Conservation (phyloP, 2,329 filamentous ascomycete genomes). For the Sodiomyces alkalinus region DNA sequence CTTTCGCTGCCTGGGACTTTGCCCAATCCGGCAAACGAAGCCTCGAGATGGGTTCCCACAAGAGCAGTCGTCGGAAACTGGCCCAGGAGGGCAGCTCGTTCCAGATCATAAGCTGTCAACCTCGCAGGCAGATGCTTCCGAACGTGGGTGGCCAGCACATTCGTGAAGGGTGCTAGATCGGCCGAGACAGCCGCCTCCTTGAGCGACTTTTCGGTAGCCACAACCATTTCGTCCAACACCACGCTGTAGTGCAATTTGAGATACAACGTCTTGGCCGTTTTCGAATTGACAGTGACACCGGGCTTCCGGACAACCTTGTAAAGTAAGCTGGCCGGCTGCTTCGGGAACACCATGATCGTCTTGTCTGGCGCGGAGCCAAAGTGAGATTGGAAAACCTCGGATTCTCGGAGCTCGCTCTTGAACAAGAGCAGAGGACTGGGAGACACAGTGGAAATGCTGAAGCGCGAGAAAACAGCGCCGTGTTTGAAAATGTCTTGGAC, state of each 20-base stretch:
- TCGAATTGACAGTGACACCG: slow-evolving; percentile 14
- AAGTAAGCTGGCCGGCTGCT: slow-evolving; percentile 65
- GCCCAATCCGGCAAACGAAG: slow-evolving; percentile 34
- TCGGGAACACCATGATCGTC: slow-evolving; percentile 54
- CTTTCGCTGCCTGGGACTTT: slow-evolving; percentile 18
- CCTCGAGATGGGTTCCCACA: slow-evolving; percentile 28
- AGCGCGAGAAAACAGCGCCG: slow-evolving; percentile 66
- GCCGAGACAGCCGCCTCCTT: slow-evolving; percentile 20
- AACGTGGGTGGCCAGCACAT: slow-evolving; percentile 28
- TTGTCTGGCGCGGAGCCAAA: slow-evolving; percentile 38
- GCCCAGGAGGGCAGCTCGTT: slow-evolving; percentile 38
- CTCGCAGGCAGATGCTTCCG: slow-evolving; percentile 25
- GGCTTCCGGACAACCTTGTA: slow-evolving; percentile 58
- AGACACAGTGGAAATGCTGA: slow-evolving; percentile 75
- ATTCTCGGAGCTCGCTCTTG: slow-evolving; percentile 53
- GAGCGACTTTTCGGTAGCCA: slow-evolving; percentile 29
- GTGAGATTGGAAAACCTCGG: slow-evolving; percentile 51
- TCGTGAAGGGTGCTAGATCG: slow-evolving; percentile 28
- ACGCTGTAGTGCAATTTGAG: slow-evolving; percentile 64
- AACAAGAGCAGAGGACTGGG: slow-evolving; percentile 60
- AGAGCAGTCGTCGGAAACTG: slow-evolving; percentile 34
- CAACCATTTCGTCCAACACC: slow-evolving; percentile 56
- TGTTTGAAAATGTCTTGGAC: slow-evolving; percentile 94
- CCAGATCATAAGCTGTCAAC: slow-evolving; percentile 36
- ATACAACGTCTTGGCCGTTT: slow-evolving; percentile 35